Evolutionary conservation across 805 yeast species (phyloP).

Genomic region (Kuraishia cidri): DNA sequence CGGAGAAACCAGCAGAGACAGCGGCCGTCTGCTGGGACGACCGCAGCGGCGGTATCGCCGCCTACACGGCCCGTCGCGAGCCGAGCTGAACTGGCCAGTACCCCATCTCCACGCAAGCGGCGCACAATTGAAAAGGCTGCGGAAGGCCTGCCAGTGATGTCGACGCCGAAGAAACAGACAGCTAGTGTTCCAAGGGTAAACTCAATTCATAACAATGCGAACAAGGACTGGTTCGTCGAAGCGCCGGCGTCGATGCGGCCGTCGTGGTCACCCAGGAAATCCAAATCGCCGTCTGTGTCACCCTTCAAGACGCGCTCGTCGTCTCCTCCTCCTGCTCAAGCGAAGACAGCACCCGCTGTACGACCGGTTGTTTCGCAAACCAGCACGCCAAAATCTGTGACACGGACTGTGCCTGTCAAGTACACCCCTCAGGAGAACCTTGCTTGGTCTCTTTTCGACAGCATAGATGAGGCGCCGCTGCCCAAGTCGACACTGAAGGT

Average conservation of each 20-base stretch:
- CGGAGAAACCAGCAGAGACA: too few species aligned
- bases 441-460: neutral
- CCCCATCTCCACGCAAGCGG: too few species aligned
- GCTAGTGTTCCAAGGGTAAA: neutral
- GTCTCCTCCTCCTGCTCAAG: neutral
- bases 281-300: neutral
- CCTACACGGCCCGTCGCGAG: too few species aligned
- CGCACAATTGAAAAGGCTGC: too few species aligned
- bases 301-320: neutral
- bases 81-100: too few species aligned
- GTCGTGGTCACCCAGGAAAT: constrained; percentile 6
- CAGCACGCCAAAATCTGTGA: too few species aligned
- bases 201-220: neutral
- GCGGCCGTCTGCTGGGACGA: too few species aligned
- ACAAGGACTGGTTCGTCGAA: constrained; percentile 10
- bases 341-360: too few species aligned
- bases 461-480: neutral
- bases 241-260: constrained; percentile 7
- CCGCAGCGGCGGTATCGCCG: too few species aligned
- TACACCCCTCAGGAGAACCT: neutral
- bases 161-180: neutral
- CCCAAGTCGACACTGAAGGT: neutral
- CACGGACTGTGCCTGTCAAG: too few species aligned
- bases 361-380: too few species aligned
- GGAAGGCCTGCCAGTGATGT: too few species aligned